phyloP scores from a whole-genome alignment of 228 moss, liverwort and hornwort species.

The Sphagnum magellanicum region DNA sequence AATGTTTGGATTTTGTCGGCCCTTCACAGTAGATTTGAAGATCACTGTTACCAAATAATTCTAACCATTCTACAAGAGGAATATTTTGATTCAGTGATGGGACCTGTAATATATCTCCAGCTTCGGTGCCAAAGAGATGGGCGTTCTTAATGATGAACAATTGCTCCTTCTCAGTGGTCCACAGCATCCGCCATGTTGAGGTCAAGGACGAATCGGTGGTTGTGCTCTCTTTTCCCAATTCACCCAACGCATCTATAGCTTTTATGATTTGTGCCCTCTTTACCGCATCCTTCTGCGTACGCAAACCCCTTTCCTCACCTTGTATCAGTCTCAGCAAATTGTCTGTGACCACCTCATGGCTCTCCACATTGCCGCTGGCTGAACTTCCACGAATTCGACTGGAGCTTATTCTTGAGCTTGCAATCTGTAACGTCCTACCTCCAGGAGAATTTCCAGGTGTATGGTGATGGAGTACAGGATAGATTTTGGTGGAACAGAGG shows the following conservation, averaged over 20 bases:
- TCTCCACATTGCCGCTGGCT: too few species aligned
- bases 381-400: too few species aligned
- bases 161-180: constrained; percentile 95
- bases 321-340: constrained; percentile 63
- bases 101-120: constrained; percentile 84
- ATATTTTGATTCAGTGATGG: background rate
- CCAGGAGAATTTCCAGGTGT: too few species aligned
- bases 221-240: constrained; percentile 24
- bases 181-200: constrained; percentile 83
- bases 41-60: too few species aligned
- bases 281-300: constrained; percentile 38
- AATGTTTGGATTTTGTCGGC: too few species aligned
- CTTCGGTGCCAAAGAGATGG: constrained; percentile 64
- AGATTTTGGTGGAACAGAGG: too few species aligned
- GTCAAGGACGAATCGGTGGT: constrained; percentile 64
- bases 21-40: too few species aligned
- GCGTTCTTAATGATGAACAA: constrained; percentile 83
- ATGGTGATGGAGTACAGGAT: too few species aligned
- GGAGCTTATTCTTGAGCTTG: too few species aligned
- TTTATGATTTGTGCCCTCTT: constrained; percentile 49
- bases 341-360: constrained; percentile 38
- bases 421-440: too few species aligned
- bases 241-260: constrained; percentile 55
- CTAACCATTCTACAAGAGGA: background rate
- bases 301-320: constrained; percentile 64